These are phyloP conservation scores for Takashimella tepidaria DNA, from an alignment of 1,284 basidiomycete genomes.

Conservation along the genomic window DNA sequence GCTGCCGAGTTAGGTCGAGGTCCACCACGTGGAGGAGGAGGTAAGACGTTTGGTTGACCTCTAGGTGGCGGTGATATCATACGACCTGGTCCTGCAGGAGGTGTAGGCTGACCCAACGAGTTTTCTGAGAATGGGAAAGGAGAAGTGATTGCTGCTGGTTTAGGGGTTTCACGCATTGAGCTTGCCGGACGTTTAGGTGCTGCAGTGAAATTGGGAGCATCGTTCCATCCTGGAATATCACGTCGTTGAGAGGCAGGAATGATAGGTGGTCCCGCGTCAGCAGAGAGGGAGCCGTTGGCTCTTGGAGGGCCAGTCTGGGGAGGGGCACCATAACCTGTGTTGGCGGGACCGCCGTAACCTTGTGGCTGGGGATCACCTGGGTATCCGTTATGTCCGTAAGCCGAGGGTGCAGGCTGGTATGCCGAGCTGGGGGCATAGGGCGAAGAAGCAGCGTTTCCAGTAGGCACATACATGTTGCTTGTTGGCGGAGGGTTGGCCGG, in stretches of 20 bases:
- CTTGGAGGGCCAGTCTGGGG: constrained; percentile 42
- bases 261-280: constrained; percentile 39
- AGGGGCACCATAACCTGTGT: constrained; percentile 18
- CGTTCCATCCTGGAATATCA: constrained; percentile 86
- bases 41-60: constrained; percentile 36
- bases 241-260: constrained; percentile 46
- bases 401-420: constrained; percentile 9
- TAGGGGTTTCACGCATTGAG: constrained; percentile 50
- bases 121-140: constrained; percentile 71
- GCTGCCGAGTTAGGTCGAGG: constrained; percentile 45
- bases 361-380: constrained; percentile 28
- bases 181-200: constrained; percentile 55
- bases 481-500: not conserved
- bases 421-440: not conserved
- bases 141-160: constrained; percentile 69
- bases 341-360: constrained; percentile 31
- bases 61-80: constrained; percentile 25
- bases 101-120: constrained; percentile 28
- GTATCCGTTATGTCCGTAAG: constrained; percentile 19
- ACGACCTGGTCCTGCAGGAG: constrained; percentile 48
- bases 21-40: constrained; percentile 43
- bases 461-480: constrained; percentile 4
- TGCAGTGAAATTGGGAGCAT: constrained; percentile 52
- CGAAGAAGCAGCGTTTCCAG: constrained; percentile 2
- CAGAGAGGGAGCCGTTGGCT: constrained; percentile 18